Conservation (phyloP, 768 basidiomycete species). For the Ephemerocybe angulata region DNA sequence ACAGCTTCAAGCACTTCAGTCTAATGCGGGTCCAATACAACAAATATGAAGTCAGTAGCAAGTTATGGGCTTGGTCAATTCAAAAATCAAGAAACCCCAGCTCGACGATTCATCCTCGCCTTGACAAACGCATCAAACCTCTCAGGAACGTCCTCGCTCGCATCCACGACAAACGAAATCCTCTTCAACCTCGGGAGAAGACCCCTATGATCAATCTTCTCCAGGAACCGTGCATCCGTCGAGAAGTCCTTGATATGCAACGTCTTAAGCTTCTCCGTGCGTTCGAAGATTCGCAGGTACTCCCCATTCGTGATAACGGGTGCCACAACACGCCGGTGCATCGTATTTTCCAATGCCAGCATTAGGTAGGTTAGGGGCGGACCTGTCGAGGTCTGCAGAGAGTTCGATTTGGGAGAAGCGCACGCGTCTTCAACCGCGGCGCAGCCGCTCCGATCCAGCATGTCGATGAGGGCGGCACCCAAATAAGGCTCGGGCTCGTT, state of each 20-base stretch:
- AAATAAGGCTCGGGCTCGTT: neutral
- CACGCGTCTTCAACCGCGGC: neutral
- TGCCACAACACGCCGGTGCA: neutral
- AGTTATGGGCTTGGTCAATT: too few relatives aligned
- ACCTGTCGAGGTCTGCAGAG: neutral
- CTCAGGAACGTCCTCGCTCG: neutral
- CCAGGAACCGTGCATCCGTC: neutral
- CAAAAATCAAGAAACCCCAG: too few relatives aligned
- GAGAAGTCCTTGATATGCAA: slow-evolving; percentile 1
- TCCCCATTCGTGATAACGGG: neutral
- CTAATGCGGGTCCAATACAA: neutral
- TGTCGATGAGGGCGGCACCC: neutral
- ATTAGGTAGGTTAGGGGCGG: neutral
- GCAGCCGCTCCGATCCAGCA: neutral
- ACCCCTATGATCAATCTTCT: neutral
- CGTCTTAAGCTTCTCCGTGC: neutral
- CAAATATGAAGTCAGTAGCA: too few relatives aligned
- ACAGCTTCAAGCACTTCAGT: neutral
- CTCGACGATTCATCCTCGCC: neutral
- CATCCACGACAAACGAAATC: slow-evolving; percentile 2
- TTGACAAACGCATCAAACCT: slow-evolving; percentile 1
- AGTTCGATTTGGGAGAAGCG: neutral
- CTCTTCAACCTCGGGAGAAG: neutral
- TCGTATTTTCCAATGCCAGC: neutral
- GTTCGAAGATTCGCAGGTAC: slow-evolving; percentile 3